Base-by-base conservation (phyloP, 805 yeast species). In the Tetrapisispora phaffii region DNA sequence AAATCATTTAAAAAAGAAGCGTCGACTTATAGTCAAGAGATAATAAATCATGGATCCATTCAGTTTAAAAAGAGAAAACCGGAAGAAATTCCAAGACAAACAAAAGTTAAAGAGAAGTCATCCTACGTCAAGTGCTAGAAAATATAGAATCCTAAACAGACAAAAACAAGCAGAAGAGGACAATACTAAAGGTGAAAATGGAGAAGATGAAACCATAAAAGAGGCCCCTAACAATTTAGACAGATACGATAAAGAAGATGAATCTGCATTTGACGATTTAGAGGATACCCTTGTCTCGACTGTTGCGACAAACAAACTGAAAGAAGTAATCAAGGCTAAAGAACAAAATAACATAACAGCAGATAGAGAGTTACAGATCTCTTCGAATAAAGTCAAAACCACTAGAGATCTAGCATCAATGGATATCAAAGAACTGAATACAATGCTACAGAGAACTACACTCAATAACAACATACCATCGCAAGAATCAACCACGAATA, bases 1-100 rank as follows among this genome's bases (percentile, higher is more conserved):
- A 28, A 12, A 28, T 28, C 4, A 28, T 5, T 28, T 12, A 28
- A 12, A 12, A 28, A 28, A 28, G 6, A 4, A 28, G 4, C 13
- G 16, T 12, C 19, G 34, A 5, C 10, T 12, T 16, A 16, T 34
- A 19, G 20, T 19, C 4, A 6, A 7, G 7, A 17, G 6, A 34
- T 7, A 6, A 7, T 16, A 34, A 34, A 23, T 7, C 17, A 43
- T 43, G 45, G 41, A 43, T 41, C 50, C 57, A 1, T 59, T 46
- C 49, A 56, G 52, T 34, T 40, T 66, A 26, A 69, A 69, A 56
- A 52, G 58, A 33, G 73, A 68, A 48, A 69, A 69, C 48, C 54
- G 73, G 10, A 68, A 65, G 59, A 67, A 65, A 54, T 69, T 67
- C 47, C 69, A 63, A 44, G 73, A 69, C 44, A 69, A 67, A 48